Percentiles rank a stretch among this genome's conserved stretches.
Conservation (phyloP, 75 land plant genomes). For the Picea glauca region DNA sequence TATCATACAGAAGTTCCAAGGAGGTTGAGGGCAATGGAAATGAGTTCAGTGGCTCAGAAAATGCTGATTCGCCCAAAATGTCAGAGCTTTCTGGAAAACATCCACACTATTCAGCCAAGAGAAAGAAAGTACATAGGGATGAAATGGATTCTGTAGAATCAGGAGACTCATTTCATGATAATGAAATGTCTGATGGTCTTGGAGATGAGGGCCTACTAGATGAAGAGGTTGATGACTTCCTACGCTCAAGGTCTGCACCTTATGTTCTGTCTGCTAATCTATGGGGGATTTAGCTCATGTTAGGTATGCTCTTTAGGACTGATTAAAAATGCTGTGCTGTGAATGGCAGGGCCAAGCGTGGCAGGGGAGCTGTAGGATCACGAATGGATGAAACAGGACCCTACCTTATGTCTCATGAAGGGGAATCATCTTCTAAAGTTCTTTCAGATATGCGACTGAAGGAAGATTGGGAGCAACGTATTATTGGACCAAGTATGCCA, state of each 20-base stretch:
- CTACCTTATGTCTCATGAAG: slow-evolving; percentile 25
- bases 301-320: neutral
- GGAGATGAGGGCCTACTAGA: slow-evolving; percentile 58
- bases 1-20: neutral
- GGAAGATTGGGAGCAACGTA: slow-evolving; percentile 61
- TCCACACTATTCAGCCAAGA: slow-evolving; percentile 8
- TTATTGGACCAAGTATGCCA: slow-evolving; percentile 65
- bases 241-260: slow-evolving; percentile 59
- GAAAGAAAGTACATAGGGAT: neutral
- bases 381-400: slow-evolving; percentile 99
- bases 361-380: slow-evolving; percentile 88
- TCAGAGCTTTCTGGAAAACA: slow-evolving; percentile 2
- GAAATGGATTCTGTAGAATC: neutral
- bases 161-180: neutral
- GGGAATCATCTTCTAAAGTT: slow-evolving; percentile 1
- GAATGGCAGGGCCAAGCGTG: slow-evolving; percentile 66
- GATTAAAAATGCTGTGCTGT: neutral
- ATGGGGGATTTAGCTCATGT: too few relatives aligned
- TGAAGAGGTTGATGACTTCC: slow-evolving; percentile 77
- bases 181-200: neutral
- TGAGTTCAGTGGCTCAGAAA: neutral
- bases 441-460: slow-evolving; percentile 22
- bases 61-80: neutral
- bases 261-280: neutral
- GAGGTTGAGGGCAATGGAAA: neutral